A percentile compares a stretch with the other conserved stretches of the same genome.
Conservation (phyloP, 2,329 filamentous ascomycete genomes). For the Teratosphaeria gauchensis region DNA sequence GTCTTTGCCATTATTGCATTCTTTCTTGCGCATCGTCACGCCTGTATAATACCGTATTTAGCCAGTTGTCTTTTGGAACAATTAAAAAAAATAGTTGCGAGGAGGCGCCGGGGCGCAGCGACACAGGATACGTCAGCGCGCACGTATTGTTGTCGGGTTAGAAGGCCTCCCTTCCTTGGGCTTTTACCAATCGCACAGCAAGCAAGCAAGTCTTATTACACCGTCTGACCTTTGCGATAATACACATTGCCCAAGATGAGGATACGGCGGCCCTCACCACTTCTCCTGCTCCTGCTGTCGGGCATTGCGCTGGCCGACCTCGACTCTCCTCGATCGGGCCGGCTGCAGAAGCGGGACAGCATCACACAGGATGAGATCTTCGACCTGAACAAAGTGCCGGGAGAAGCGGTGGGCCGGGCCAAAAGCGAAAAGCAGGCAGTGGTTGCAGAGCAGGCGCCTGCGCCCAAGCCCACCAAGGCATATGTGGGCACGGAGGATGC, state of each 20-base stretch:
- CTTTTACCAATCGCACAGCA: no score
- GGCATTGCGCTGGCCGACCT: slow-evolving; percentile 44
- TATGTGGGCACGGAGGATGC: slow-evolving; percentile 61
- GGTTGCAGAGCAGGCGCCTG: slow-evolving; percentile 16
- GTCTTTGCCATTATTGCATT: not conserved
- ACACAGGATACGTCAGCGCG: not conserved
- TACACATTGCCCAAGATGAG: slow-evolving; percentile 43
- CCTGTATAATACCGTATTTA: not conserved
- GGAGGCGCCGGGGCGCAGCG: not conserved
- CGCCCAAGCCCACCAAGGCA: slow-evolving; percentile 19
- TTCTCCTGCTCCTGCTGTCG: slow-evolving; percentile 49
- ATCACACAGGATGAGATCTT: slow-evolving; percentile 7
- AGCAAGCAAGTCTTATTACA: not conserved
- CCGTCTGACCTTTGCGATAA: not conserved
- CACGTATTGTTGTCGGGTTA: not conserved
- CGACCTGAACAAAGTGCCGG: slow-evolving; percentile 5
- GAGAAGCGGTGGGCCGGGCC: slow-evolving; percentile 4
- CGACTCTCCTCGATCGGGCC: slow-evolving; percentile 2
- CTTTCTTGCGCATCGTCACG: not conserved
- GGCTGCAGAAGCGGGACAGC: slow-evolving; percentile 5
- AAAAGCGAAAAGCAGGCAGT: slow-evolving; percentile 11
- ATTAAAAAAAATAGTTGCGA: not conserved
- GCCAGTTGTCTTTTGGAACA: not conserved
- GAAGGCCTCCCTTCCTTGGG: not conserved
- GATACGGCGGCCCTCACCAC: slow-evolving; percentile 39